Evolutionary conservation across 2,329 filamentous ascomycete genomes (phyloP).

Genomic region (Huntiella moniliformis): DNA sequence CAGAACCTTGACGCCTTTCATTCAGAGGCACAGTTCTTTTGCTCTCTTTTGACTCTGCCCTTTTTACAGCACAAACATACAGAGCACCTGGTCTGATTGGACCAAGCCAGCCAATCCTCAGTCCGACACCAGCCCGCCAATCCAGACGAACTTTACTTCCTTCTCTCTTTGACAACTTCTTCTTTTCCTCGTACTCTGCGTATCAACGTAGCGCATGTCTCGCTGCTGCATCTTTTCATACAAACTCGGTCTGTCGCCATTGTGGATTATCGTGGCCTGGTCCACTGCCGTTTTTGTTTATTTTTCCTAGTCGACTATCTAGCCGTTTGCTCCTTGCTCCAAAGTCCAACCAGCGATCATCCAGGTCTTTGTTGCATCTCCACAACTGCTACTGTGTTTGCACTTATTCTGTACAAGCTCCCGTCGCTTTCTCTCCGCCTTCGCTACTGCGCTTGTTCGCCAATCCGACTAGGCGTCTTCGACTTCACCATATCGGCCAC

Average conservation of each 20-base stretch:
- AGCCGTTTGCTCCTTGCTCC: too few relatives aligned
- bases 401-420: not conserved
- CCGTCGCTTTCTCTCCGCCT: not conserved
- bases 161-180: slow-evolving; percentile 1
- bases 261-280: too few relatives aligned
- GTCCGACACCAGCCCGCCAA: slow-evolving; percentile 1
- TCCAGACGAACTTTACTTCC: slow-evolving; percentile 1
- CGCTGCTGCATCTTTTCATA: too few relatives aligned
- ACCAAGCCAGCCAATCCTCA: slow-evolving; percentile 3
- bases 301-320: too few relatives aligned
- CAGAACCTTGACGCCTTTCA: slow-evolving; percentile 2
- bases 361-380: not conserved
- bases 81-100: slow-evolving; percentile 1
- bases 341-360: too few relatives aligned
- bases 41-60: not conserved
- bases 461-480: slow-evolving; percentile 1
- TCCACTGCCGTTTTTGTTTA: too few relatives aligned
- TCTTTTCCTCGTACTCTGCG: not conserved
- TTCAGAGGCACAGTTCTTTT: not conserved
- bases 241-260: too few relatives aligned
- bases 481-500: not conserved
- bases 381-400: not conserved
- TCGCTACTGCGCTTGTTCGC: slow-evolving; percentile 2
- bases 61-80: slow-evolving; percentile 1
- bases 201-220: not conserved